Percentiles rank a stretch among this genome's conserved stretches.
Evolutionary conservation across 2,329 filamentous ascomycete genomes (phyloP).

Genomic region (Colletotrichum cordylinicola): DNA sequence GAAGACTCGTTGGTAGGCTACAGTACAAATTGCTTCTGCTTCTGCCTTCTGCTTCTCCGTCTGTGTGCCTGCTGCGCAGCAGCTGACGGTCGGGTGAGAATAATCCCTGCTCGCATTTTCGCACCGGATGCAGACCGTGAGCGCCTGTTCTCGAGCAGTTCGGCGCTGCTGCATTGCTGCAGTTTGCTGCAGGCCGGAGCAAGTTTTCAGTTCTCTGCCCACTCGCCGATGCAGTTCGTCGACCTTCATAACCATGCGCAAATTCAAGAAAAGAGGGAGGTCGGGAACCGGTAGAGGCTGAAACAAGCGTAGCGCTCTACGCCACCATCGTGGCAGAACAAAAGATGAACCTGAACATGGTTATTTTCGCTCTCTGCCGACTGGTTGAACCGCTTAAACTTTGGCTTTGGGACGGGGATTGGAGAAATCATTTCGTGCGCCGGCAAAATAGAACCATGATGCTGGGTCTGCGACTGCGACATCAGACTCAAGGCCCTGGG

Average conservation of each 20-base stretch:
- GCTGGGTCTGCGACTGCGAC: not conserved
- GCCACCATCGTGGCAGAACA: not conserved
- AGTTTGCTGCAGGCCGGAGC: not conserved
- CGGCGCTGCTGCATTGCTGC: not conserved
- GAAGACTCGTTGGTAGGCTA: not conserved
- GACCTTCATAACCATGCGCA: not conserved
- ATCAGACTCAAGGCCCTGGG: not conserved
- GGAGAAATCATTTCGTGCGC: not conserved
- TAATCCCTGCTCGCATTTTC: not conserved
- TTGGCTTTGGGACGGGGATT: not conserved
- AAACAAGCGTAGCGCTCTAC: slow-evolving; percentile 11
- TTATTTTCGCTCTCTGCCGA: not conserved
- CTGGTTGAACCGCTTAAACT: not conserved
- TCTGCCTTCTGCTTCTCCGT: not conserved
- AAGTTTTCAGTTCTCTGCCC: not conserved
- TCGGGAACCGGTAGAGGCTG: not conserved
- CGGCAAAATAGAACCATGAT: slow-evolving; percentile 8
- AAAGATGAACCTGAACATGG: slow-evolving; percentile 11
- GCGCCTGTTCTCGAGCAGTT: not conserved
- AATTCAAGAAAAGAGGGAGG: not conserved
- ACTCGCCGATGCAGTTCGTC: not conserved
- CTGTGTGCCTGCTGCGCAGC: not conserved
- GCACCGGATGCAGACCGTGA: not conserved
- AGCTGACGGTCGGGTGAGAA: not conserved
- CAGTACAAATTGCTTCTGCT: not conserved